phyloP scores from a whole-genome alignment of 1,139 yeast genomes.

The Insectozyma bohioensis region DNA sequence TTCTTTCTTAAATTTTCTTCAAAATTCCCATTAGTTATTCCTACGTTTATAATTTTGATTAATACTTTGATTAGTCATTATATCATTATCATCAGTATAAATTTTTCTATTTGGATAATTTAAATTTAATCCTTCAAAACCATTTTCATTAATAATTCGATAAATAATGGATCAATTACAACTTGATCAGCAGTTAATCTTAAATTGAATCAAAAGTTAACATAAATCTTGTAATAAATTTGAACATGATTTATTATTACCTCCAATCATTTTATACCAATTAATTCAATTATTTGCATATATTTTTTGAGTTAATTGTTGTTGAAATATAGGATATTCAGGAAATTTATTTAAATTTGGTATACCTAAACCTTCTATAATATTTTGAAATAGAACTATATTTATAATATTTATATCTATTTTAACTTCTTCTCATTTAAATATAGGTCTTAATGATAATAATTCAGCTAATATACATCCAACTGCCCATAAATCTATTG shows the following conservation, averaged over 20 bases:
- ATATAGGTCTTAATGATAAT: slow-evolving; percentile 83
- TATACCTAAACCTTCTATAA: slow-evolving; percentile 87
- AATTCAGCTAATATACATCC: slow-evolving; percentile 96
- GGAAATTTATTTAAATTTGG: slow-evolving; percentile 89
- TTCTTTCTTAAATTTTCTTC: slow-evolving; percentile 3
- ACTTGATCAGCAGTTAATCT: slow-evolving; percentile 75
- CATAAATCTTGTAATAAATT: slow-evolving; percentile 60
- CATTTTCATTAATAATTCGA: slow-evolving; percentile 61
- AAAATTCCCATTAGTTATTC: slow-evolving; percentile 1
- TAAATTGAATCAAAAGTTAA: slow-evolving; percentile 81
- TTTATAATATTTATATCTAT: slow-evolving; percentile 80
- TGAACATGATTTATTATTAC: slow-evolving; percentile 66
- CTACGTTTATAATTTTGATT: slow-evolving; percentile 13
- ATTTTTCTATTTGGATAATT: slow-evolving; percentile 74
- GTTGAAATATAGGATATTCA: slow-evolving; percentile 64
- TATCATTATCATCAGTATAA: slow-evolving; percentile 76
- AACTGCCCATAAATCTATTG: slow-evolving; percentile 95
- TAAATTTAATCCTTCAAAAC: slow-evolving; percentile 62
- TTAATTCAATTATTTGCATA: slow-evolving; percentile 69
- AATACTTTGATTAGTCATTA: slow-evolving; percentile 31
- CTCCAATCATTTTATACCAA: slow-evolving; percentile 86
- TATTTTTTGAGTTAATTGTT: slow-evolving; percentile 50
- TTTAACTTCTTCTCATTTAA: slow-evolving; percentile 97
- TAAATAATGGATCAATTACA: slow-evolving; percentile 72
- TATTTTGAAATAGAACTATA: slow-evolving; percentile 90